phyloP scores from a whole-genome alignment of 2,329 filamentous ascomycete genomes.

The Colletotrichum simmondsii region DNA sequence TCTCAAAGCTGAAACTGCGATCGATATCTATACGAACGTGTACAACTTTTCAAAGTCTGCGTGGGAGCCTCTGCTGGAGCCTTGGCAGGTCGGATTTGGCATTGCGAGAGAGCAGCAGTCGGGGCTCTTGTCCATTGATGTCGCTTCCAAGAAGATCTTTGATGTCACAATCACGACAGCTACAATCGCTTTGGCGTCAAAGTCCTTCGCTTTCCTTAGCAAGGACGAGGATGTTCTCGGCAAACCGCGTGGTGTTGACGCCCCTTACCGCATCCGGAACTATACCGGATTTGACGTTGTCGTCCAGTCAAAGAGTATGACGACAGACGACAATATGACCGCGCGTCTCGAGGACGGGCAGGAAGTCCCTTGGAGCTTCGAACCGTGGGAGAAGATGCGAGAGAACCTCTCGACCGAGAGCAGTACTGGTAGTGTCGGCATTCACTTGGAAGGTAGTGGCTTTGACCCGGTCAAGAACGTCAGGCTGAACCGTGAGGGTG shows the following conservation, averaged over 20 bases:
- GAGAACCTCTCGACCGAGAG: slow-evolving; percentile 90
- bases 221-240: slow-evolving; percentile 91
- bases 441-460: slow-evolving; percentile 90
- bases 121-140: slow-evolving; percentile 82
- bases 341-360: slow-evolving; percentile 87
- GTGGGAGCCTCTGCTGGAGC: slow-evolving; percentile 96
- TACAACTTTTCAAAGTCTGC: slow-evolving; percentile 99
- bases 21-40: slow-evolving; percentile 94
- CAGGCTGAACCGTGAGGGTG: slow-evolving; percentile 92
- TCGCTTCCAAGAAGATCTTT: slow-evolving; percentile 89
- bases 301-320: slow-evolving; percentile 80
- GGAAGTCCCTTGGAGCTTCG: slow-evolving; percentile 95
- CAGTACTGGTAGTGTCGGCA: slow-evolving; percentile 80
- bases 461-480: slow-evolving; percentile 93
- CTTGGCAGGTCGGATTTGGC: slow-evolving; percentile 94
- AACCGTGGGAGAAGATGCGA: slow-evolving; percentile 95
- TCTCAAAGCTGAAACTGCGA: slow-evolving; percentile 86
- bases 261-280: slow-evolving; percentile 93
- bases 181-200: slow-evolving; percentile 91
- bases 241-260: slow-evolving; percentile 90
- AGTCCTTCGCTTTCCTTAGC: slow-evolving; percentile 90
- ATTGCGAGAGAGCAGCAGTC: slow-evolving; percentile 81
- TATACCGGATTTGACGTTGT: slow-evolving; percentile 93
- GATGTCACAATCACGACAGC: slow-evolving; percentile 94
- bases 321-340: slow-evolving; percentile 75